Base-by-base conservation (phyloP, 1,284 basidiomycete genomes). In the Amylostereum chailletii region DNA sequence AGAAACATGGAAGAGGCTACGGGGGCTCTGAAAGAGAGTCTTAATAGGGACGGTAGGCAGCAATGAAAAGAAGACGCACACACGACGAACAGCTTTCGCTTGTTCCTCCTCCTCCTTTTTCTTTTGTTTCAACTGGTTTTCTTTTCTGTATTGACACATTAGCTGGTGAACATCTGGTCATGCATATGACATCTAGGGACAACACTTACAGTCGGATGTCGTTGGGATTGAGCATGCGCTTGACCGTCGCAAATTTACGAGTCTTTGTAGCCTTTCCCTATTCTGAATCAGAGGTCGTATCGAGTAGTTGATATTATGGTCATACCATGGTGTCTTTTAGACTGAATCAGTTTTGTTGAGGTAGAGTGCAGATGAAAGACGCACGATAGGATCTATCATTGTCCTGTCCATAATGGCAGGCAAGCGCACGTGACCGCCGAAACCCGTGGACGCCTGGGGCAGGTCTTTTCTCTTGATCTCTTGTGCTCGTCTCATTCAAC, bases 181-280 rank as follows among this genome's bases (percentile, higher is more conserved):
- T 19, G 19, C 19, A 19, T 19, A 19, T 19, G 19, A 19, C 19
- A 19, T 19, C 19, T 19, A 19, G 19, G 19, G 34, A 36, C n/a
- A 41, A 55, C 26, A 71, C 91, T 59, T 65, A 96, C 92, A 99
- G 68, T 58, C 96, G 77, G 53, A 90, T 89, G 66, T 99, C 96
- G 60, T 87, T 92, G 0, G 96, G 94, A 63, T 94, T 95, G 56
- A 99, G 72, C 76, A 99, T 79, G 10, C 95, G 88, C 71, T 99
- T 99, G 43, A 96, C 93, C 5, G 85, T 73, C 3, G 93, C 94
- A 66, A 97, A 97, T 68, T 97, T 97, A 66, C 93, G 80, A 1
- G 93, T 94, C 67, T 92, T 94, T 66, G 92, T 93, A 46, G 90
- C 90, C 70, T 86, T 94, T n/a, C 84, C 90, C 94, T 94, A 53